phyloP scores from a whole-genome alignment of 257 asterid species.

The Scutellaria barbata region DNA sequence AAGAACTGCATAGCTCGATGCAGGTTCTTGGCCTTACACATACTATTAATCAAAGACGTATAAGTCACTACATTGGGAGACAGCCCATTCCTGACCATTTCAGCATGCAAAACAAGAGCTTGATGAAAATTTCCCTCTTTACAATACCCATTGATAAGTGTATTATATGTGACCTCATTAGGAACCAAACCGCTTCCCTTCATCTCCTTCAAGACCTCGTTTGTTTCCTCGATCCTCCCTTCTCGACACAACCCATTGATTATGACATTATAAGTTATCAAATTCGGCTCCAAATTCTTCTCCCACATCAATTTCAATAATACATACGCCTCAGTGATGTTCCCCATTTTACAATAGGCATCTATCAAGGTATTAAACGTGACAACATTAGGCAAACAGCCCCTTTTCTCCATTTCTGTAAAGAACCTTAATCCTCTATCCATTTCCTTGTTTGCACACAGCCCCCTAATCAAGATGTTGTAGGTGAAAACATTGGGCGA shows the following conservation, averaged over 20 bases:
- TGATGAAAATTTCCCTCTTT: conserved; percentile 78
- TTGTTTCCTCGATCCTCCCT: conserved; percentile 72
- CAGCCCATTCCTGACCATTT: conserved; percentile 83
- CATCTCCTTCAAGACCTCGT: conserved; percentile 64
- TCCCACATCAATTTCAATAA: conserved; percentile 57
- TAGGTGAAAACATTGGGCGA: conserved; percentile 80
- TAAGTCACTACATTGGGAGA: conserved; percentile 86
- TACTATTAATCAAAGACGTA: conserved; percentile 74
- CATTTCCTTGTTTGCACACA: conserved; percentile 57
- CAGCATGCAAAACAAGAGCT: conserved; percentile 76
- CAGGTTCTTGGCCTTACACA: conserved; percentile 73
- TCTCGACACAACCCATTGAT: conserved; percentile 75
- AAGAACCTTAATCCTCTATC: conserved; percentile 56
- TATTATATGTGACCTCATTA: conserved; percentile 79
- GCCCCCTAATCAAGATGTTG: conserved; percentile 78
- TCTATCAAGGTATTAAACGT: conserved; percentile 77
- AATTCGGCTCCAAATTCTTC: conserved; percentile 66
- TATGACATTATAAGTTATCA: conserved; percentile 74
- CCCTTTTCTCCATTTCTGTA: conserved; percentile 62
- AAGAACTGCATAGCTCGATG: conserved; percentile 75
- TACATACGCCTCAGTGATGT: conserved; percentile 47
- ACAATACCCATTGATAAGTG: conserved; percentile 82
- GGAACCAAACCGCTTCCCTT: conserved; percentile 63
- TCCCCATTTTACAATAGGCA: conserved; percentile 67
- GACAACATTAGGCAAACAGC: conserved; percentile 75